A percentile compares a stretch with the other conserved stretches of the same genome.
These are phyloP conservation scores for Sarcomyxa edulis DNA, from an alignment of 768 basidiomycete species.

Conservation along the genomic window DNA sequence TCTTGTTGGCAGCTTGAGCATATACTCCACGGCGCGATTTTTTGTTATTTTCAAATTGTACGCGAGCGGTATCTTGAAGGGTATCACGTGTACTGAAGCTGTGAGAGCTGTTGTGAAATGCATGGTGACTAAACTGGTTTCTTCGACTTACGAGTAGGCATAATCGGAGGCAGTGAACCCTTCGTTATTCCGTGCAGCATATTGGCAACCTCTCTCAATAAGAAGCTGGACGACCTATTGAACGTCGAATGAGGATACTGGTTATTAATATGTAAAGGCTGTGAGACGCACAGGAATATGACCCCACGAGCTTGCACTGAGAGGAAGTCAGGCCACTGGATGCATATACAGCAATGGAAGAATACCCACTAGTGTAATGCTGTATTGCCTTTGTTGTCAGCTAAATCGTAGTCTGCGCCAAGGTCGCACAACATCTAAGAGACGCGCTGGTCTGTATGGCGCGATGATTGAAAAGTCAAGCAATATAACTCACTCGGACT, in stretches of 20 bases:
- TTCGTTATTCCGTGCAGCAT: conserved; percentile 78
- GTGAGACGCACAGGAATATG: conserved; percentile 68
- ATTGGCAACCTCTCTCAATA: conserved; percentile 86
- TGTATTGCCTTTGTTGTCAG: conserved; percentile 90
- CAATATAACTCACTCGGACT: conserved; percentile 57
- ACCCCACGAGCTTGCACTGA: conserved; percentile 84
- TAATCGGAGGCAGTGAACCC: conserved; percentile 93
- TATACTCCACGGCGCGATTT: conserved; percentile 66
- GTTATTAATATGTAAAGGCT: conserved; percentile 5
- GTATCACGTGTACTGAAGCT: conserved; percentile 75
- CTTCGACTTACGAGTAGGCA: conserved; percentile 70
- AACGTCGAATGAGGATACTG: conserved; percentile 6
- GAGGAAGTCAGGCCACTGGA: conserved; percentile 5
- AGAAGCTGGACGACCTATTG: conserved; percentile 73
- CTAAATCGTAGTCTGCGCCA: conserved; percentile 83
- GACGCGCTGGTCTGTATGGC: conserved; percentile 8
- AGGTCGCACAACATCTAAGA: conserved; percentile 84
- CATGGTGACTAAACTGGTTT: not conserved
- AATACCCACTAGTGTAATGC: conserved; percentile 83
- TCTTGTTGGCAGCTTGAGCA: conserved; percentile 67
- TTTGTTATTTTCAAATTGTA: conserved; percentile 77
- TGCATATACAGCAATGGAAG: conserved; percentile 4
- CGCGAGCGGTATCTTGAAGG: conserved; percentile 73
- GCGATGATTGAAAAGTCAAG: conserved; percentile 5
- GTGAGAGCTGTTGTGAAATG: conserved; percentile 4